Conservation (phyloP, 1,284 basidiomycete species). For the Tranzscheliella williamsii region DNA sequence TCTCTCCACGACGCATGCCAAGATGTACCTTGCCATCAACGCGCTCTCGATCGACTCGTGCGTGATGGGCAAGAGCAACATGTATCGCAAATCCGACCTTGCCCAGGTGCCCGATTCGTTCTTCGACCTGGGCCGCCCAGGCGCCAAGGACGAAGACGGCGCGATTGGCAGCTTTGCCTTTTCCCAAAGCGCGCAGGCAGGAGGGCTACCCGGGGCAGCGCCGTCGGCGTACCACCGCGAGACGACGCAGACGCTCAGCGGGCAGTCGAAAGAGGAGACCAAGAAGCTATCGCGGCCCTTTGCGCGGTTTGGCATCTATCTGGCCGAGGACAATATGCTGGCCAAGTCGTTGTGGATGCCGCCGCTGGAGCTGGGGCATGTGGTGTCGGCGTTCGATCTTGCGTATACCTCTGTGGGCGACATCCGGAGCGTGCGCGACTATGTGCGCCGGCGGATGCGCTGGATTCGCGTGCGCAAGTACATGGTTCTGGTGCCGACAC, state of each 20-base stretch:
- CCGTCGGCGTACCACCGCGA: neutral
- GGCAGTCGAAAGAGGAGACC: conserved; percentile 8
- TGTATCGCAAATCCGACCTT: conserved; percentile 87
- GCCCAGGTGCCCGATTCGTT: conserved; percentile 64
- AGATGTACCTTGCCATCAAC: conserved; percentile 98
- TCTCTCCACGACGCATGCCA: conserved; percentile 94
- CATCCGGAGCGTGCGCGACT: conserved; percentile 53
- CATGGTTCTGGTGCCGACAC: conserved; percentile 56
- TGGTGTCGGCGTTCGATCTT: conserved; percentile 41
- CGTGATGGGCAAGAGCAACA: conserved; percentile 93
- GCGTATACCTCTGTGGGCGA: conserved; percentile 57
- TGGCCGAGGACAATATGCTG: conserved; percentile 61
- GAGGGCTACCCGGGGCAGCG: neutral
- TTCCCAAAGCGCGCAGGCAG: conserved; percentile 9
- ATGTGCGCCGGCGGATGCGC: conserved; percentile 54
- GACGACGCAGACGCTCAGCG: neutral
- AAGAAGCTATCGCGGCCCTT: conserved; percentile 41
- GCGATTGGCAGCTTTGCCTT: conserved; percentile 54
- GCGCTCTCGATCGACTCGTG: conserved; percentile 83
- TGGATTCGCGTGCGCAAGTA: conserved; percentile 60
- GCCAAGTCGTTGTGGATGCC: conserved; percentile 53
- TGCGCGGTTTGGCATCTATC: conserved; percentile 58
- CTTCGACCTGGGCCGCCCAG: conserved; percentile 45
- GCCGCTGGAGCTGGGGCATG: conserved; percentile 48
- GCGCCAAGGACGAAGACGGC: conserved; percentile 40